Conservation (phyloP, 148 eudicot genomes). For the Vaccinium vitisidaea region DNA sequence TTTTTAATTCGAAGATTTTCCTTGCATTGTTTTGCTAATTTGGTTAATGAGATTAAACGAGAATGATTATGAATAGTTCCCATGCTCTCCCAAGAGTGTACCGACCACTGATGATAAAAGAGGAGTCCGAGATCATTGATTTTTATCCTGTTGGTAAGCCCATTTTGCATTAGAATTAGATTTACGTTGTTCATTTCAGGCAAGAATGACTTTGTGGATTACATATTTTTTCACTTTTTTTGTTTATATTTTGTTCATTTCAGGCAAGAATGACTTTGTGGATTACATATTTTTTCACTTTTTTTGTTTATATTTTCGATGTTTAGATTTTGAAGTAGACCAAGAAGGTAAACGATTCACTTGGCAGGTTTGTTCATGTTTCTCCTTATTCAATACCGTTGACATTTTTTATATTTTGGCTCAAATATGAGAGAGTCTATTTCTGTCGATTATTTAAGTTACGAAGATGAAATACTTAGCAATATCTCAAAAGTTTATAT, state of each 20-base stretch:
- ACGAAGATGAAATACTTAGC: background rate
- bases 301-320: background rate
- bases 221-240: too few relatives aligned
- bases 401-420: too few relatives aligned
- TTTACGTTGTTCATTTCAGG: background rate
- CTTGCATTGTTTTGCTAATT: background rate
- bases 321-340: slow-evolving; percentile 52
- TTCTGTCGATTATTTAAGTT: background rate
- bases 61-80: slow-evolving; percentile 29
- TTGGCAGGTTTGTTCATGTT: slow-evolving; percentile 54
- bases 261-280: background rate
- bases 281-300: background rate
- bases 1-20: background rate
- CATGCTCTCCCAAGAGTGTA: slow-evolving; percentile 54
- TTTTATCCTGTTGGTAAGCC: slow-evolving; percentile 53
- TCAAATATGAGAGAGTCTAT: too few relatives aligned
- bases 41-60: background rate
- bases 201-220: background rate
- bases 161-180: background rate
- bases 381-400: background rate
- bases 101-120: slow-evolving; percentile 39
- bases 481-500: background rate
- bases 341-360: slow-evolving; percentile 50
- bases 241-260: background rate
- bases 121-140: slow-evolving; percentile 18